These are phyloP conservation scores for Rubia yunnanensis DNA, from an alignment of 257 asterid genomes.

Conservation along the genomic window DNA sequence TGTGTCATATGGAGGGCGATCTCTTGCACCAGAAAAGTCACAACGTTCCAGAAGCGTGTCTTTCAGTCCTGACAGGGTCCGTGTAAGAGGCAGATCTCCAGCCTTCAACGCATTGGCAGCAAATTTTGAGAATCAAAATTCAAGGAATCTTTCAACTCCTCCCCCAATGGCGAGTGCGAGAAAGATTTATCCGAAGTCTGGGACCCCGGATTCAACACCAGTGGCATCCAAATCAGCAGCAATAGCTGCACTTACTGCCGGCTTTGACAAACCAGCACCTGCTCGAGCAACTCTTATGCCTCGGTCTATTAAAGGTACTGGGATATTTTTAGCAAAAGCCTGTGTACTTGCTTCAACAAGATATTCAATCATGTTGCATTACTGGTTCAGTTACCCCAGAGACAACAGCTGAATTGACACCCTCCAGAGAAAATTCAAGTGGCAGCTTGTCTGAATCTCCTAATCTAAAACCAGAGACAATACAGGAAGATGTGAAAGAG, in stretches of 20 bases:
- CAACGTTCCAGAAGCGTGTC: slow-evolving; percentile 97
- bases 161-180: slow-evolving; percentile 82
- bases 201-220: slow-evolving; percentile 59
- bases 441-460: slow-evolving; percentile 30
- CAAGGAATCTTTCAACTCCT: slow-evolving; percentile 91
- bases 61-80: slow-evolving; percentile 95
- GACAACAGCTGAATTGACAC: slow-evolving; percentile 27
- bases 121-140: slow-evolving; percentile 60
- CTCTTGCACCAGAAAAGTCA: slow-evolving; percentile 79
- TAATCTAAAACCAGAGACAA: slow-evolving; percentile 69
- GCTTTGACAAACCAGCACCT: slow-evolving; percentile 55
- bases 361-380: not conserved
- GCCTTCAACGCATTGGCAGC: slow-evolving; percentile 98
- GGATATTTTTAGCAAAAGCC: slow-evolving; percentile 2
- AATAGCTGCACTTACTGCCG: slow-evolving; percentile 54
- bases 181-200: slow-evolving; percentile 83
- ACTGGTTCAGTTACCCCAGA: slow-evolving; percentile 47
- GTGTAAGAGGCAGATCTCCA: slow-evolving; percentile 97
- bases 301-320: slow-evolving; percentile 57
- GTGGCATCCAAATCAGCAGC: slow-evolving; percentile 54
- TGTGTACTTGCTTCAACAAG: not conserved
- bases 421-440: slow-evolving; percentile 52
- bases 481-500: slow-evolving; percentile 81
- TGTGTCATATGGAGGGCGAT: slow-evolving; percentile 63
- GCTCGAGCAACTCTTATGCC: slow-evolving; percentile 55